A percentile compares a stretch with the other conserved stretches of the same genome.
phyloP scores from a whole-genome alignment of 2,329 filamentous ascomycete species.

The Orbilia ellipsospora region DNA sequence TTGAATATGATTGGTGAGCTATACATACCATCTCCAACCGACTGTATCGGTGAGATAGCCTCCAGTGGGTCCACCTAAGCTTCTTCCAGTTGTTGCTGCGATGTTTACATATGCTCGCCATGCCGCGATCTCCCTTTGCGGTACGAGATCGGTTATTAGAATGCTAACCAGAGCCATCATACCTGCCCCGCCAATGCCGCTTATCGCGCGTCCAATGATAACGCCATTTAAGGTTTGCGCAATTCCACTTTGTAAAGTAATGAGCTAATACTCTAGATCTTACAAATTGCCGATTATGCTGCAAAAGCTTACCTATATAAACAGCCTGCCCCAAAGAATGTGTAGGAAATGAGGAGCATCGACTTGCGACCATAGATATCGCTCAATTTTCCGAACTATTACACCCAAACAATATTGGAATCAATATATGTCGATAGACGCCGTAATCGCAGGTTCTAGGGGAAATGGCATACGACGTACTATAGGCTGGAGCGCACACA shows the following conservation, averaged over 20 bases:
- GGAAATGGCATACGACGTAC: constrained; percentile 59
- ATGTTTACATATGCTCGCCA: constrained; percentile 70
- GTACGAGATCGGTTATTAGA: constrained; percentile 68
- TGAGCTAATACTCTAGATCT: not conserved
- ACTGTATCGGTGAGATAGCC: constrained; percentile 72
- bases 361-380: constrained; percentile 70
- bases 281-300: not conserved
- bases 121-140: constrained; percentile 67
- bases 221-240: constrained; percentile 66
- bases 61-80: constrained; percentile 69
- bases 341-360: constrained; percentile 67
- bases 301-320: constrained; percentile 62
- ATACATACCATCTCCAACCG: constrained; percentile 72
- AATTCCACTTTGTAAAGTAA: constrained; percentile 62
- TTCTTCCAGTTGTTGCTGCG: constrained; percentile 67
- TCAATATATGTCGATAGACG: too few relatives aligned
- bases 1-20: not conserved
- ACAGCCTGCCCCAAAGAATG: constrained; percentile 65
- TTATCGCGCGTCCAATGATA: constrained; percentile 67
- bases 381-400: constrained; percentile 68
- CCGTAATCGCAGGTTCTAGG: too few relatives aligned
- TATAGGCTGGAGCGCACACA: constrained; percentile 68
- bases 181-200: constrained; percentile 67
- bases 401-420: not conserved
- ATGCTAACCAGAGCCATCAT: constrained; percentile 68